Percentiles rank a stretch among this genome's conserved stretches.
These are phyloP conservation scores for Arthonia radiata DNA, from an alignment of 495 filamentous ascomycete genomes.

Conservation along the genomic window DNA sequence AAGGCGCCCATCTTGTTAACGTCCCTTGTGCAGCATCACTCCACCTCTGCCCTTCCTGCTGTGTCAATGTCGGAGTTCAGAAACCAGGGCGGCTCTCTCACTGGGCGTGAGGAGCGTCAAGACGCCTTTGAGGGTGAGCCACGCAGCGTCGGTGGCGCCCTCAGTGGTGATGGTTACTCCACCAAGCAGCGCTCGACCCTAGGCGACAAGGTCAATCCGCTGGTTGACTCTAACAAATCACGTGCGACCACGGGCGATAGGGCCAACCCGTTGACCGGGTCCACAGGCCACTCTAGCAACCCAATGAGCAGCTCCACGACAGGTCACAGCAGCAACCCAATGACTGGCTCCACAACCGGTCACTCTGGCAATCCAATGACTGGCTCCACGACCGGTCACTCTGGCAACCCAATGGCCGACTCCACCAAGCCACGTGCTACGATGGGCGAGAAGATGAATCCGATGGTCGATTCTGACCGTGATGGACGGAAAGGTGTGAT, in stretches of 20 bases:
- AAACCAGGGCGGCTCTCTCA: constrained; percentile 27
- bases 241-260: constrained; percentile 1
- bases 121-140: constrained; percentile 33
- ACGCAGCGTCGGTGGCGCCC: constrained; percentile 17
- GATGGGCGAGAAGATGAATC: constrained; percentile 22
- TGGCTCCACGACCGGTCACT: constrained; percentile 3
- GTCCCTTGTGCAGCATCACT: too few species aligned
- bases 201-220: neutral
- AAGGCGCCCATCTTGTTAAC: too few species aligned
- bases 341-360: constrained; percentile 1
- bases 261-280: constrained; percentile 4
- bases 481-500: constrained; percentile 22
- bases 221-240: neutral
- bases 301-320: constrained; percentile 1
- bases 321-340: constrained; percentile 1
- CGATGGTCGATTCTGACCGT: constrained; percentile 18
- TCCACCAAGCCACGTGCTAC: constrained; percentile 12
- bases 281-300: constrained; percentile 4
- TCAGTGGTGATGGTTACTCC: constrained; percentile 8
- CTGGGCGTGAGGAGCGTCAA: constrained; percentile 26
- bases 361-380: constrained; percentile 6
- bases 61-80: constrained; percentile 35
- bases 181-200: neutral
- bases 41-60: constrained; percentile 29
- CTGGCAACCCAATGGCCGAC: neutral